These are phyloP conservation scores for Catunica adiposa DNA, from an alignment of 2,329 filamentous ascomycete genomes.

Conservation along the genomic window DNA sequence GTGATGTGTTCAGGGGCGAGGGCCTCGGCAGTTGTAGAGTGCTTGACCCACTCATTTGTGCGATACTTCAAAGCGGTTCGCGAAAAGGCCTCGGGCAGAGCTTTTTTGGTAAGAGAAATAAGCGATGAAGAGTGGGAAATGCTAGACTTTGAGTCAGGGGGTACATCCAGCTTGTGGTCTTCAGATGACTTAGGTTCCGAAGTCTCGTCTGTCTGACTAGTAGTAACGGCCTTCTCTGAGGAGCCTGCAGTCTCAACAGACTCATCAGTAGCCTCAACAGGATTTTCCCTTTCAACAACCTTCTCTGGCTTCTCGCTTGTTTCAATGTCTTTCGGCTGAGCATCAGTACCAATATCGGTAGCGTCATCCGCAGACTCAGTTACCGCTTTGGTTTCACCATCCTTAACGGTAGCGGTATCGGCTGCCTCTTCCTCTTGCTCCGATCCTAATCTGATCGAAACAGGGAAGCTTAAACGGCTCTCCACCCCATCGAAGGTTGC, in stretches of 20 bases:
- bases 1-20: constrained; percentile 49
- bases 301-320: background rate
- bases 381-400: background rate
- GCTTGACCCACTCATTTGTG: constrained; percentile 94
- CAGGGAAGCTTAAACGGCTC: constrained; percentile 6
- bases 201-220: constrained; percentile 8
- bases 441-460: background rate
- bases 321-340: constrained; percentile 11
- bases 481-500: constrained; percentile 36
- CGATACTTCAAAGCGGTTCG: constrained; percentile 67
- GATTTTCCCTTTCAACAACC: constrained; percentile 10
- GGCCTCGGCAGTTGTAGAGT: constrained; percentile 59
- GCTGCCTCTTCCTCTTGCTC: background rate
- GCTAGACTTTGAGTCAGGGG: constrained; percentile 25
- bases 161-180: constrained; percentile 15
- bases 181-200: constrained; percentile 11
- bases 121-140: constrained; percentile 28
- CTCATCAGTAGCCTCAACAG: background rate
- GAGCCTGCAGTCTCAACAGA: constrained; percentile 12
- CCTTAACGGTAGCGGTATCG: background rate
- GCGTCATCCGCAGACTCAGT: background rate
- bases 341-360: constrained; percentile 16
- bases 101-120: constrained; percentile 38
- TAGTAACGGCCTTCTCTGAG: constrained; percentile 12
- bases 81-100: constrained; percentile 55